phyloP scores from a whole-genome alignment of 495 filamentous ascomycete genomes.

The Daldinia decipiens region DNA sequence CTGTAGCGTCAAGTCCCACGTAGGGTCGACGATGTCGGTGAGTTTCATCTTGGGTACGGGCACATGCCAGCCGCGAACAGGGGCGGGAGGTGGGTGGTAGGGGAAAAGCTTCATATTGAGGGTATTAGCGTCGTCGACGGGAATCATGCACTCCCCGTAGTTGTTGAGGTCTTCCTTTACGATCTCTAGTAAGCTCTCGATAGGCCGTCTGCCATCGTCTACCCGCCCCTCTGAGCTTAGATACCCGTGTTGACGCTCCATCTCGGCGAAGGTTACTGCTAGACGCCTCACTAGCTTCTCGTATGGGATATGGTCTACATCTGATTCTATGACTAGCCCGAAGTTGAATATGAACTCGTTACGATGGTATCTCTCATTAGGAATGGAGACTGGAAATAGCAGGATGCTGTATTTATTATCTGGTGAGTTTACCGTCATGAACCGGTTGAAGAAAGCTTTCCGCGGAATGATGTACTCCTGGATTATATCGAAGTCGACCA shows the following conservation, averaged over 20 bases:
- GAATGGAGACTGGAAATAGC: constrained; percentile 89
- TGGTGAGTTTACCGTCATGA: constrained; percentile 77
- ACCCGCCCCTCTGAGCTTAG: constrained; percentile 66
- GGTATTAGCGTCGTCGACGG: constrained; percentile 91
- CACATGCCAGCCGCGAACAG: constrained; percentile 86
- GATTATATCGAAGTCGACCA: constrained; percentile 84
- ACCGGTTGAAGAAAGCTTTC: constrained; percentile 88
- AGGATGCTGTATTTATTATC: constrained; percentile 82
- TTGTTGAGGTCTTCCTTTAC: constrained; percentile 96
- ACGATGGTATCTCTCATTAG: constrained; percentile 76
- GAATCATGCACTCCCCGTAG: constrained; percentile 98
- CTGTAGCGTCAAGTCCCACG: constrained; percentile 92
- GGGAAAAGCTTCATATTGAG: constrained; percentile 97
- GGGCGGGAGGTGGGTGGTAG: constrained; percentile 77
- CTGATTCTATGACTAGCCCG: constrained; percentile 77
- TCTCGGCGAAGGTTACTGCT: constrained; percentile 81
- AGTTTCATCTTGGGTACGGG: constrained; percentile 89
- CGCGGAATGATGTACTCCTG: constrained; percentile 92
- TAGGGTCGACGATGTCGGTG: constrained; percentile 74
- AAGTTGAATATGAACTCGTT: constrained; percentile 99
- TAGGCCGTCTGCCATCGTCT: constrained; percentile 59
- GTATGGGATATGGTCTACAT: constrained; percentile 72
- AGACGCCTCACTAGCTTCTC: constrained; percentile 86
- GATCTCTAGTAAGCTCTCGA: constrained; percentile 87
- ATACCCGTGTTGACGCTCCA: constrained; percentile 88